phyloP scores from a whole-genome alignment of 2,329 filamentous ascomycete genomes.

The Volutella citrinella region DNA sequence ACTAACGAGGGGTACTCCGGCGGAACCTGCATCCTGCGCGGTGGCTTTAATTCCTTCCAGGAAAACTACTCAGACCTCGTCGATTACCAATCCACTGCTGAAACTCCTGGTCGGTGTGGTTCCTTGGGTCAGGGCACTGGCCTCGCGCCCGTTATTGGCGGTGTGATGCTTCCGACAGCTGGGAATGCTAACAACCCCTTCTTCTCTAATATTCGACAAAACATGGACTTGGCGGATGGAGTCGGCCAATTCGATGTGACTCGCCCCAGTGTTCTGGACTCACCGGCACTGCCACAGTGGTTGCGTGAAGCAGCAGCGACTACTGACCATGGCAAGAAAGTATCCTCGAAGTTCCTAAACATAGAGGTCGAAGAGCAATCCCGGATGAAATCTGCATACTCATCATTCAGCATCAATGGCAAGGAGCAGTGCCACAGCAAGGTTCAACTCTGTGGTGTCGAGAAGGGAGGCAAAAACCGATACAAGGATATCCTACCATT shows the following conservation, averaged over 20 bases:
- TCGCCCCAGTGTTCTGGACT: conserved; percentile 44
- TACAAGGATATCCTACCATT: conserved; percentile 99
- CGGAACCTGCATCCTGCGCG: conserved; percentile 69
- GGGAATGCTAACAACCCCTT: conserved; percentile 78
- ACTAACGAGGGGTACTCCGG: conserved; percentile 78
- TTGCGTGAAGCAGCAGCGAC: conserved; percentile 65
- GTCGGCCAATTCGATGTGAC: conserved; percentile 75
- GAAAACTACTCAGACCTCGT: conserved; percentile 63
- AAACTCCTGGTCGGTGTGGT: conserved; percentile 44
- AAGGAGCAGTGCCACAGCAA: conserved; percentile 23
- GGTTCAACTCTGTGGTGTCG: conserved; percentile 83
- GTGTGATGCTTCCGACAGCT: conserved; percentile 74
- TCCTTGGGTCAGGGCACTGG: conserved; percentile 39
- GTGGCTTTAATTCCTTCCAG: conserved; percentile 77
- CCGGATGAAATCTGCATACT: conserved; percentile 82
- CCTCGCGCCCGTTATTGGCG: conserved; percentile 75
- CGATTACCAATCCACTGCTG: conserved; percentile 45
- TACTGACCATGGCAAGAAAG: conserved; percentile 71
- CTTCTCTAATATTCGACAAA: conserved; percentile 94
- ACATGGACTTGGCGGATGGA: conserved; percentile 90
- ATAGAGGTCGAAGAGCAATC: conserved; percentile 85
- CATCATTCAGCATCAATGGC: conserved; percentile 43
- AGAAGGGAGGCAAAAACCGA: conserved; percentile 91
- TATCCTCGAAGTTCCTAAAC: conserved; percentile 77
- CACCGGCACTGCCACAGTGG: conserved; percentile 69